Base-by-base conservation (phyloP, 495 filamentous ascomycete species). In the Rusavskia elegans region DNA sequence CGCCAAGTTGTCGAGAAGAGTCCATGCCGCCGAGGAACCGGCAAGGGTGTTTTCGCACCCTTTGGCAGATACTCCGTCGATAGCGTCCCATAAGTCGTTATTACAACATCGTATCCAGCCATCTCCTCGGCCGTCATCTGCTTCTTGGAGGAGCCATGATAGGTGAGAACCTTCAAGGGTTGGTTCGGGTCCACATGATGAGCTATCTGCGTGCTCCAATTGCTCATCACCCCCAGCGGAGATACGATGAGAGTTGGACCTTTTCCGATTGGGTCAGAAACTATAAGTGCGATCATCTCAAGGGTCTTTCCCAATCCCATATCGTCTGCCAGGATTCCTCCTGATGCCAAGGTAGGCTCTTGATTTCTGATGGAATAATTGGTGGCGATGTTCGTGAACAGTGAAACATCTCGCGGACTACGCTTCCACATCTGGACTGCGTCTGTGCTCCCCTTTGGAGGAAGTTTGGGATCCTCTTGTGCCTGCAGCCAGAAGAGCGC, bases 271-370 rank as follows among this genome's bases (percentile, higher is more conserved):
- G 71, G 60, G 55, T 84, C 79, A 7, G 82, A 75, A 55, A 88
- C 64, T 40, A 96, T 84, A 29, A 94, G 61, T 49, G 85, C 82
- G 52, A 95, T 92, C 38, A 87, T 77, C 63, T 95, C 85, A 7
- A 96, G 72, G 1, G 89, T 96, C 66, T 97, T 96, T 14, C 89
- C 89, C 6, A 96, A 69, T 3, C 89, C 89, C 89, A 96, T 96
- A 56, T 96, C 89, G 63, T 96, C 89, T 23, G 87, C 87, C 13
- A 95, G 70, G 32, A 95, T 85, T 35, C 88, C 89, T 42, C 89
- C 90, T 57, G 80, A 85, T 1, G 83, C 77, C 19, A 95, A 69
- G 4, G 61, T 57, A 0, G 88, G 87, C 2, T 68, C 63, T 5
- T 61, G 63, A 1, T 61, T 62, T 2, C 75, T 78, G 35, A 59